Conservation (phyloP, 345 rosid genomes). For the Syzygium grande region DNA sequence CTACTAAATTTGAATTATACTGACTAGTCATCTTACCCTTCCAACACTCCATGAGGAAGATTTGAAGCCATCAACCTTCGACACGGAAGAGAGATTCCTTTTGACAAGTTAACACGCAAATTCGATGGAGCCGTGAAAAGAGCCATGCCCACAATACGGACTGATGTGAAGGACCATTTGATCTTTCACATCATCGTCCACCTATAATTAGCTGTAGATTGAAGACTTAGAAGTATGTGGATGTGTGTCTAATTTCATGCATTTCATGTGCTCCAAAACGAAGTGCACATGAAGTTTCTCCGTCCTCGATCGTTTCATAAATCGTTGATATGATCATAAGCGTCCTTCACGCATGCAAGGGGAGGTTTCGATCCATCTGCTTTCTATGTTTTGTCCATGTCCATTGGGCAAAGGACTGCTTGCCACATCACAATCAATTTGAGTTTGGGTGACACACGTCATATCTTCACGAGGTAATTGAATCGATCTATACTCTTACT, state of each 20-base stretch:
- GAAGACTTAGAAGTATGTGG: background rate
- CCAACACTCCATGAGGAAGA: background rate
- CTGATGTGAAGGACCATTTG: background rate
- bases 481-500: background rate
- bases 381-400: background rate
- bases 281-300: background rate
- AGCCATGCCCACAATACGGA: background rate
- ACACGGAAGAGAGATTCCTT: background rate
- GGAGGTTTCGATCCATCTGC: background rate
- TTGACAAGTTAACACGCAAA: background rate
- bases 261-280: background rate
- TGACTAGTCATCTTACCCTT: too few species aligned
- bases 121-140: background rate
- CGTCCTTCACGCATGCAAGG: background rate
- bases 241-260: background rate
- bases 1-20: too few species aligned
- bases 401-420: accelerated
- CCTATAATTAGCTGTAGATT: background rate
- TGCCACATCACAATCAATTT: background rate
- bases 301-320: background rate
- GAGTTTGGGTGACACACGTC: background rate
- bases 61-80: background rate
- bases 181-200: background rate
- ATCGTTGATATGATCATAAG: background rate
- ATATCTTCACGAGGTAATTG: background rate